Evolutionary conservation across 1,139 yeast species (phyloP).

Genomic region (Protomyces macrosporus): DNA sequence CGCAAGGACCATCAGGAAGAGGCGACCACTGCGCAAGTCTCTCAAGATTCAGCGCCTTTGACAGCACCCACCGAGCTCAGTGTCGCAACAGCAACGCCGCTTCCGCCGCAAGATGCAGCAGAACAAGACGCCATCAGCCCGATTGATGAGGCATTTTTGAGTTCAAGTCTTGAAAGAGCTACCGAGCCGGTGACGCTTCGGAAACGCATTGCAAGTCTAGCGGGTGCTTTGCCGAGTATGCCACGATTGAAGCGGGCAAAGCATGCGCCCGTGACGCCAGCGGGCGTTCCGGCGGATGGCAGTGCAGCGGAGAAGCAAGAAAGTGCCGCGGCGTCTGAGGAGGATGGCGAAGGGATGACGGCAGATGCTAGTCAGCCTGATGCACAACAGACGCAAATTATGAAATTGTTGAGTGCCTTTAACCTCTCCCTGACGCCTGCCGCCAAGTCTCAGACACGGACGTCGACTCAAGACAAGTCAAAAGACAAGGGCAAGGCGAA

Average conservation of each 20-base stretch:
- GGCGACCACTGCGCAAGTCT: background rate
- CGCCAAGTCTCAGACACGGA: background rate
- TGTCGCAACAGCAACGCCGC: background rate
- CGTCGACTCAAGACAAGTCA: background rate
- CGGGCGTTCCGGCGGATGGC: background rate
- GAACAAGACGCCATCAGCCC: slow-evolving; percentile 9
- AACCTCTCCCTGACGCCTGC: slow-evolving; percentile 2
- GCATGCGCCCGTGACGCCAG: background rate
- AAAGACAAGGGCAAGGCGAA: background rate
- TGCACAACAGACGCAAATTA: slow-evolving; percentile 15
- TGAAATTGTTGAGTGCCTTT: slow-evolving; percentile 11
- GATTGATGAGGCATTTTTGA: slow-evolving; percentile 15
- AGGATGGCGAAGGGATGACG: background rate
- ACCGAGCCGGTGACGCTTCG: slow-evolving; percentile 11
- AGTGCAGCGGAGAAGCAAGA: background rate
- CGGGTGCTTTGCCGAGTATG: background rate
- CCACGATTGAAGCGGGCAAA: background rate
- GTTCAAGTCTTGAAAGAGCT: background rate
- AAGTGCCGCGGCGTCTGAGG: background rate
- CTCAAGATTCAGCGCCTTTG: background rate
- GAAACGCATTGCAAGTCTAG: slow-evolving; percentile 3
- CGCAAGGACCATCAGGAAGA: background rate
- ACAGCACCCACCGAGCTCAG: background rate
- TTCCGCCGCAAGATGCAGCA: background rate
- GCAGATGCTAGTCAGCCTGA: background rate